Evolutionary conservation across 129 eudicot species (phyloP).

Genomic region (Apium graveolens): DNA sequence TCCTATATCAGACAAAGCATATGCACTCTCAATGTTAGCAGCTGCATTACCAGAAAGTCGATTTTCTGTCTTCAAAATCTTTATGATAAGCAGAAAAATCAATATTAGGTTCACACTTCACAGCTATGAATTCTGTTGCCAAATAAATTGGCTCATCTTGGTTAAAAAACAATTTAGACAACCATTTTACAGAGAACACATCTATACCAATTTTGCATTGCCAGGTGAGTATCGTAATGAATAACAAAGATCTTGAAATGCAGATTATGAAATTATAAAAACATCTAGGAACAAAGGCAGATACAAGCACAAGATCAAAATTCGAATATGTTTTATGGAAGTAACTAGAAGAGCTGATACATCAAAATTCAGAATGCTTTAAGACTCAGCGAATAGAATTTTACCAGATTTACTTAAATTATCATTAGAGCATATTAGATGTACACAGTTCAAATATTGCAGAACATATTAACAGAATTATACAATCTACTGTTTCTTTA

Average conservation of each 20-base stretch:
- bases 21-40: slow-evolving; percentile 7
- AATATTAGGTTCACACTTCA: not conserved
- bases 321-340: not conserved
- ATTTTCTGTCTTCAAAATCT: not conserved
- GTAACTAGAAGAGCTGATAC: not conserved
- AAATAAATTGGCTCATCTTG: not conserved
- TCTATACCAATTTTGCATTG: not conserved
- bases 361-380: too few species aligned
- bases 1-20: slow-evolving; percentile 23
- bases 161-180: not conserved
- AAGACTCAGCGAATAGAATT: not conserved
- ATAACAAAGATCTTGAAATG: not conserved
- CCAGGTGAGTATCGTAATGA: not conserved
- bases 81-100: not conserved
- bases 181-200: not conserved
- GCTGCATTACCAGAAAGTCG: slow-evolving; percentile 11
- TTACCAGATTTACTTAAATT: not conserved
- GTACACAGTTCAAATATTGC: not conserved
- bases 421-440: not conserved
- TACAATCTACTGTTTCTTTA: slow-evolving; percentile 11
- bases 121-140: not conserved
- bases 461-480: not conserved
- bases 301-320: not conserved
- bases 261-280: not conserved
- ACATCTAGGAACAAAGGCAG: not conserved